Percentiles rank a stretch among this genome's conserved stretches.
phyloP scores from a whole-genome alignment of 352 stramenopile species.

The Pilasporangium apinafurcum region DNA sequence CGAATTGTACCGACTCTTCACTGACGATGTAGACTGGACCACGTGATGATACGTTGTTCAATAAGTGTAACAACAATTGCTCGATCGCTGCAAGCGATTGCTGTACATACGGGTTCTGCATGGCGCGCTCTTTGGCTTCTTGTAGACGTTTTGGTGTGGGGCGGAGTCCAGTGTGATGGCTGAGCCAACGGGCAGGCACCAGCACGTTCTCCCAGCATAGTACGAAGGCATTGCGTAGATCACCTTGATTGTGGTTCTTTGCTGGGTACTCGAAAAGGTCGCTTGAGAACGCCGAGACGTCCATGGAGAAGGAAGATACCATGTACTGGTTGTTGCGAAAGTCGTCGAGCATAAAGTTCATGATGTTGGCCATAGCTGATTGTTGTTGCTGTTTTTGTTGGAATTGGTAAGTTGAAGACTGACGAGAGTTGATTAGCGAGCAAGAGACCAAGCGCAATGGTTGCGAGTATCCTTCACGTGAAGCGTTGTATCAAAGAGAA shows the following conservation, averaged over 20 bases:
- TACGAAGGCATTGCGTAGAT: conserved; percentile 50
- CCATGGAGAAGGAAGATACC: conserved; percentile 59
- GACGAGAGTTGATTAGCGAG: not conserved
- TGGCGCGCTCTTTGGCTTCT: conserved; percentile 35
- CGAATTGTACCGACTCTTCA: conserved; percentile 51
- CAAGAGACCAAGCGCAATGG: not conserved
- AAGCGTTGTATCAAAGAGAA: too few relatives aligned
- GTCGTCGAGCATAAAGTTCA: conserved; percentile 30
- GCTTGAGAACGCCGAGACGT: conserved; percentile 44
- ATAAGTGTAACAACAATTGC: conserved; percentile 42
- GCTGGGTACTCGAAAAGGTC: conserved; percentile 49
- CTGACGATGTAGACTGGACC: conserved; percentile 64
- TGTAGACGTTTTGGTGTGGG: conserved; percentile 27
- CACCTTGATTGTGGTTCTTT: conserved; percentile 9
- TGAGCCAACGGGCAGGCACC: conserved; percentile 55
- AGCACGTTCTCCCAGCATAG: conserved; percentile 69
- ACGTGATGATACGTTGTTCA: conserved; percentile 34
- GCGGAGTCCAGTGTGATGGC: conserved; percentile 39
- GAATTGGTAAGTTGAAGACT: conserved; percentile 6
- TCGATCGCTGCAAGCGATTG: conserved; percentile 49
- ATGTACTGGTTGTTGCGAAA: conserved; percentile 16
- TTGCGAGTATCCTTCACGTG: not conserved
- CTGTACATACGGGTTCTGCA: conserved; percentile 38
- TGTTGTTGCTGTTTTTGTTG: not conserved
- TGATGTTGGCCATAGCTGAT: conserved; percentile 12